Percentiles rank a stretch among this genome's conserved stretches.
Conservation (phyloP, 306 rosid genomes). For the Calophaca sinica region DNA sequence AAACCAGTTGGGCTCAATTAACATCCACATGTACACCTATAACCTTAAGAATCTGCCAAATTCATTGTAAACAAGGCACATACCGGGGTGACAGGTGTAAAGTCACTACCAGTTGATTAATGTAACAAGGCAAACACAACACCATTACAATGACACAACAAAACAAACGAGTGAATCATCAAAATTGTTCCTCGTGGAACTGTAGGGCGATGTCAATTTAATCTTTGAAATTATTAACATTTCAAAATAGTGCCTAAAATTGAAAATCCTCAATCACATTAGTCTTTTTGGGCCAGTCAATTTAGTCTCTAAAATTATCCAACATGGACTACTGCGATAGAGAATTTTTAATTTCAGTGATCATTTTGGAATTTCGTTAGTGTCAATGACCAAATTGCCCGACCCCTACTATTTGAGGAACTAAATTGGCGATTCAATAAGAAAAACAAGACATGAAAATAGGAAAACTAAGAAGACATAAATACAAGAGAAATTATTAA, state of each 20-base stretch:
- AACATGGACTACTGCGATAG: no score
- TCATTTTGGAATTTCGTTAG: background rate
- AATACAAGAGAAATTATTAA: conserved; percentile 4
- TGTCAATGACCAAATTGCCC: no score
- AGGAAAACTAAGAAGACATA: background rate
- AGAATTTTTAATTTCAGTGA: background rate
- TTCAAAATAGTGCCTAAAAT: no score
- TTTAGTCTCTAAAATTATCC: background rate
- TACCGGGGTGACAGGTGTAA: background rate
- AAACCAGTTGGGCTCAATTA: background rate
- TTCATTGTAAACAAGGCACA: conserved; percentile 3
- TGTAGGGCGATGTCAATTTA: no score
- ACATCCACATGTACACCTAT: background rate
- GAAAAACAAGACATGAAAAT: background rate
- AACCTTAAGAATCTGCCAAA: conserved; percentile 23
- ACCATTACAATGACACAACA: conserved; percentile 7
- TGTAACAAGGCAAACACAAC: conserved; percentile 23
- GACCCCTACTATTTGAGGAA: no score
- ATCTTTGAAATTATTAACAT: no score
- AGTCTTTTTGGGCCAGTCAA: no score
- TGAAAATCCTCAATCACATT: no score
- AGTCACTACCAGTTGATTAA: background rate
- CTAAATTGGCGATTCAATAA: background rate
- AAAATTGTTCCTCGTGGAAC: no score
- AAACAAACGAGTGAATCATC: no score